Percentiles rank a stretch among this genome's conserved stretches.
Conservation (phyloP, 2,329 filamentous ascomycete species). For the Tolypocladium guangdongense region DNA sequence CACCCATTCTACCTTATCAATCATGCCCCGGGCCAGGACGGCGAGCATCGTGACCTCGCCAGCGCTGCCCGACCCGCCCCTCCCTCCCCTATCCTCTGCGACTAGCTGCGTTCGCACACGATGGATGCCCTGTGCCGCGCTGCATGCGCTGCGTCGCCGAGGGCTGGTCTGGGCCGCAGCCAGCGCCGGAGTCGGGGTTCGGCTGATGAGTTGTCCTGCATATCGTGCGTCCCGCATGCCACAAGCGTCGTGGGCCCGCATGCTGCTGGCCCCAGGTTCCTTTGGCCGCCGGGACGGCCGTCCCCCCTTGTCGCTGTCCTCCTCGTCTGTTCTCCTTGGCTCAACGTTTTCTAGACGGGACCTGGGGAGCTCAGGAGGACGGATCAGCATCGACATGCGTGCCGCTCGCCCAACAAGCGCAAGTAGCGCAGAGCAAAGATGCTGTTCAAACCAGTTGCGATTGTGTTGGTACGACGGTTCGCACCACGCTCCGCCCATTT, state of each 20-base stretch:
- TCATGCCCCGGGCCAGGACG: neutral
- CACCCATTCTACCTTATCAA: neutral
- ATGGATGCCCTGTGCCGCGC: neutral
- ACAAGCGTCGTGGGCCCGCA: neutral
- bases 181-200: neutral
- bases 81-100: neutral
- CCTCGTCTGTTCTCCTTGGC: too few species aligned
- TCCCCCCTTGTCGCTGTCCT: neutral
- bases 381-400: neutral
- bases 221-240: constrained; percentile 2
- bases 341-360: neutral
- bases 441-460: neutral
- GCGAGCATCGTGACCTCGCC: neutral
- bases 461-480: neutral
- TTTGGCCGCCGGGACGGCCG: neutral
- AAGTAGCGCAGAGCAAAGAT: neutral
- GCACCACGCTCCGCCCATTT: neutral
- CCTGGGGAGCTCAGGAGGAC: too few species aligned
- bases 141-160: neutral
- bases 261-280: neutral
- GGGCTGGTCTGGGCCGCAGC: neutral
- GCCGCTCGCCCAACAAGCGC: too few species aligned
- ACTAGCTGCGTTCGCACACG: neutral
- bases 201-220: constrained; percentile 9
- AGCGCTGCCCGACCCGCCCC: constrained; percentile 5